Conservation (phyloP, 805 yeast species). For the Kodamaea neixiangensis region DNA sequence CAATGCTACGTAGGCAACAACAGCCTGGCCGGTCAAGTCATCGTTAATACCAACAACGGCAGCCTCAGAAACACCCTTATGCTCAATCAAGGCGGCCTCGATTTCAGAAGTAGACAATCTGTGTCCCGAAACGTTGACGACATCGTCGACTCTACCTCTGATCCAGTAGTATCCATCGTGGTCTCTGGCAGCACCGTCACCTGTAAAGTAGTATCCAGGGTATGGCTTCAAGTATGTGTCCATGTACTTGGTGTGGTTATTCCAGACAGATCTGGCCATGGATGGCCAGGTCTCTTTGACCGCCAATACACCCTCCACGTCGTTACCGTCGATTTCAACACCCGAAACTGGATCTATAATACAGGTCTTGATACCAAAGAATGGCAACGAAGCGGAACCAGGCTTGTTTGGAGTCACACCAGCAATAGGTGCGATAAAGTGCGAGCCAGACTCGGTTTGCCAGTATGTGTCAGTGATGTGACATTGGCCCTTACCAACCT, state of each 20-base stretch:
- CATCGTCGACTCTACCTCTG: slow-evolving; percentile 85
- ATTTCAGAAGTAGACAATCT: slow-evolving; percentile 87
- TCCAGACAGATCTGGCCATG: slow-evolving; percentile 81
- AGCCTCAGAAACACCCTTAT: slow-evolving; percentile 67
- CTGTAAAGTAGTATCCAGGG: slow-evolving; percentile 81
- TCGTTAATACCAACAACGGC: slow-evolving; percentile 85
- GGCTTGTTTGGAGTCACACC: slow-evolving; percentile 79
- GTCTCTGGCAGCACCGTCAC: slow-evolving; percentile 89
- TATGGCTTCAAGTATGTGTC: slow-evolving; percentile 84
- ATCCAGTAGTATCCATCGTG: slow-evolving; percentile 85
- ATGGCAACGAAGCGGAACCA: slow-evolving; percentile 82
- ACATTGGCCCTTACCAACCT: slow-evolving; percentile 68
- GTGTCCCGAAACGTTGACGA: slow-evolving; percentile 85
- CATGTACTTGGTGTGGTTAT: slow-evolving; percentile 68
- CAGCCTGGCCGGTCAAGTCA: slow-evolving; percentile 85
- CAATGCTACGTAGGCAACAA: slow-evolving; percentile 77
- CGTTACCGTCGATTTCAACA: slow-evolving; percentile 63
- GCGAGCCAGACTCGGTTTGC: slow-evolving; percentile 89
- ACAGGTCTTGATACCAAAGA: slow-evolving; percentile 76
- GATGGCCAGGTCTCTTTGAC: slow-evolving; percentile 80
- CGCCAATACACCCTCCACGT: slow-evolving; percentile 80
- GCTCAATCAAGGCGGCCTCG: slow-evolving; percentile 79
- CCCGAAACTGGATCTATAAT: slow-evolving; percentile 77
- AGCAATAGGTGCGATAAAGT: slow-evolving; percentile 74
- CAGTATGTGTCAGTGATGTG: slow-evolving; percentile 83